Base-by-base conservation (phyloP, 352 stramenopile genomes). In the Lagenidium sp. region DNA sequence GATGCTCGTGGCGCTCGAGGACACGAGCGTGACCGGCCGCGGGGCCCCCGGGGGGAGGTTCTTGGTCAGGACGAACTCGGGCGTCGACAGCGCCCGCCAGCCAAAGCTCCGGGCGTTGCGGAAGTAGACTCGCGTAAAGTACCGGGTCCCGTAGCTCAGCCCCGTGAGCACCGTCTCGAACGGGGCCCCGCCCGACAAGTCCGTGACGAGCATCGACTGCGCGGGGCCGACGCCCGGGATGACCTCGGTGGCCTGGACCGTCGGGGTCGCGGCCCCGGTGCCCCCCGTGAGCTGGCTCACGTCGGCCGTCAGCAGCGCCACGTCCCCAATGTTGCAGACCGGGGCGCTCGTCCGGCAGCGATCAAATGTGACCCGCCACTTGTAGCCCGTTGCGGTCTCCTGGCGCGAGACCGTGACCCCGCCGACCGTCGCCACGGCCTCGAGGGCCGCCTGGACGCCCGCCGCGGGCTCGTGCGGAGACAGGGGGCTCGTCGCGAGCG, bases 311-410 rank as follows among this genome's bases (percentile, higher is more conserved):
- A 98, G 63, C 20, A 54, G 12, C 15, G 63, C 67, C 18, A 97
- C 65, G 53, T 95, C 63, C 7, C 91, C 91, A 41, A 85, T 81
- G 55, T 97, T 98, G 59, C 94, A 98, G 7, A 98, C 67, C 7
- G 68, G 60, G 0, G 80, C 57, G 8, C 60, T 79, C 7, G 63
- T 67, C 42, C 69, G 63, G 32, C 86, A 97, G n/a, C 63, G 75
- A 28, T 62, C 80, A 45, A 96, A 97, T 16, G 90, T 94, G 8
- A 97, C 71, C n/a, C 76, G 65, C 89, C 89, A 97, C 15, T 74
- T 68, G 59, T 93, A 96, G 0, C 84, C 86, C 26, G 90, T 65
- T 0, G 40, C 47, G 7, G 73, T 69, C 4, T 75, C 79, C 19
- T 59, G 57, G 0, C 84, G 65, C 3, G 60, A 65, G 11, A 96